Evolutionary conservation across 2,329 filamentous ascomycete genomes (phyloP).

Genomic region (Albifimbria verrucaria): DNA sequence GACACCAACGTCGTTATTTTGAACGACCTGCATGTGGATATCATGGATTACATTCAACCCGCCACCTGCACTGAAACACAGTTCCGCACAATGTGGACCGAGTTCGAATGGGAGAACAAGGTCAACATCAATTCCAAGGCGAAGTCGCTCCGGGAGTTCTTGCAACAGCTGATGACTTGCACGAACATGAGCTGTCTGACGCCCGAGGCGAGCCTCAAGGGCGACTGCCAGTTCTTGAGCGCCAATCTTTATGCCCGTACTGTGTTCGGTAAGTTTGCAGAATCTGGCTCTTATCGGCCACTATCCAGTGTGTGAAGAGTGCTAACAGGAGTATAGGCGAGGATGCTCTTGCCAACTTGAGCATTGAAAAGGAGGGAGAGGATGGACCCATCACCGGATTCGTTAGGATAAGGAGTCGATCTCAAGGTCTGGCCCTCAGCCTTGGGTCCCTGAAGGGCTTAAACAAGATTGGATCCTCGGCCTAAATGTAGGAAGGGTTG

Average conservation of each 20-base stretch:
- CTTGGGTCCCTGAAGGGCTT: slow-evolving; percentile 92
- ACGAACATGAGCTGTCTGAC: slow-evolving; percentile 99
- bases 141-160: slow-evolving; percentile 85
- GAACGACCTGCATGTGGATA: slow-evolving; percentile 96
- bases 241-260: slow-evolving; percentile 95
- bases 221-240: slow-evolving; percentile 96
- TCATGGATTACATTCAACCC: slow-evolving; percentile 99
- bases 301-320: background rate
- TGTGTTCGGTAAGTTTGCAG: slow-evolving; percentile 80
- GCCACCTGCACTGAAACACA: slow-evolving; percentile 96
- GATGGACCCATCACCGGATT: slow-evolving; percentile 95
- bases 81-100: slow-evolving; percentile 99
- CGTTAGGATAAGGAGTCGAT: slow-evolving; percentile 94
- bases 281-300: background rate
- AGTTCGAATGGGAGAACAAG: slow-evolving; percentile 99
- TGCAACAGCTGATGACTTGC: slow-evolving; percentile 91
- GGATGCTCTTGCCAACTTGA: slow-evolving; percentile 95
- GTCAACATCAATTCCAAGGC: slow-evolving; percentile 99
- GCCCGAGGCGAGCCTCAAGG: slow-evolving; percentile 92
- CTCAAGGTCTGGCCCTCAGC: slow-evolving; percentile 90
- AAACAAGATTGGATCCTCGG: slow-evolving; percentile 65
- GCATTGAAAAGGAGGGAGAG: slow-evolving; percentile 95
- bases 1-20: slow-evolving; percentile 97
- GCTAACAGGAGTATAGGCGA: slow-evolving; percentile 63
- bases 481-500: slow-evolving; percentile 12